A percentile compares a stretch with the other conserved stretches of the same genome.
These are phyloP conservation scores for Ophiobolus disseminans DNA, from an alignment of 2,329 filamentous ascomycete species.

Conservation along the genomic window DNA sequence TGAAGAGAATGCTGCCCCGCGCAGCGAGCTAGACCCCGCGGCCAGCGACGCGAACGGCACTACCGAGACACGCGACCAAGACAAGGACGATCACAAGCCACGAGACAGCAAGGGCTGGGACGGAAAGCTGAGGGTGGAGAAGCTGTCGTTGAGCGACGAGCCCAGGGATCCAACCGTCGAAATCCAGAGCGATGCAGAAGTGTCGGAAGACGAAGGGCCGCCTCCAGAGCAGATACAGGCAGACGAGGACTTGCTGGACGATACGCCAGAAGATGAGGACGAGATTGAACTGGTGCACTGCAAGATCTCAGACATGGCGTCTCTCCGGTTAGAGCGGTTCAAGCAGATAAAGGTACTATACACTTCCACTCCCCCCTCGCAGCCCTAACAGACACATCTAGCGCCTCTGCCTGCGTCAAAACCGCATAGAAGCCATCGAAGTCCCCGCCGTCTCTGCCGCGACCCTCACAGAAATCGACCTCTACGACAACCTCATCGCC, in stretches of 20 bases:
- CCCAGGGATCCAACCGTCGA: slow-evolving; percentile 64
- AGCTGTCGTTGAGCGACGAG: slow-evolving; percentile 58
- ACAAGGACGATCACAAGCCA: slow-evolving; percentile 38
- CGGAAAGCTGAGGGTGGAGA: slow-evolving; percentile 78
- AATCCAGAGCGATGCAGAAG: slow-evolving; percentile 77
- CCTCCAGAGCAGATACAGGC: slow-evolving; percentile 45
- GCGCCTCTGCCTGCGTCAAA: slow-evolving; percentile 89
- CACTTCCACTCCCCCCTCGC: neutral
- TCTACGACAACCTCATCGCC: slow-evolving; percentile 94
- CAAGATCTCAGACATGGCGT: slow-evolving; percentile 77
- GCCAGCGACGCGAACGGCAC: slow-evolving; percentile 21
- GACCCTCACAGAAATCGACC: slow-evolving; percentile 82
- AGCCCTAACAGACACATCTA: slow-evolving; percentile 34
- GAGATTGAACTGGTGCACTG: slow-evolving; percentile 86
- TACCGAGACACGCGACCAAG: slow-evolving; percentile 23
- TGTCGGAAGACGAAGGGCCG: slow-evolving; percentile 70
- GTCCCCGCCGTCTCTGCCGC: slow-evolving; percentile 71
- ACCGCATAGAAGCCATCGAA: slow-evolving; percentile 81
- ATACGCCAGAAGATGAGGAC: slow-evolving; percentile 62
- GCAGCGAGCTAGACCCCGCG: slow-evolving; percentile 35
- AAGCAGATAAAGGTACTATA: slow-evolving; percentile 66
- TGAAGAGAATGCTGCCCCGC: slow-evolving; percentile 37
- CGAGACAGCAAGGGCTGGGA: slow-evolving; percentile 72
- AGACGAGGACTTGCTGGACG: slow-evolving; percentile 64
- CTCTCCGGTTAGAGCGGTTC: slow-evolving; percentile 85